These are phyloP conservation scores for Phtheirospermum japonicum DNA, from an alignment of 257 asterid species.

Conservation along the genomic window DNA sequence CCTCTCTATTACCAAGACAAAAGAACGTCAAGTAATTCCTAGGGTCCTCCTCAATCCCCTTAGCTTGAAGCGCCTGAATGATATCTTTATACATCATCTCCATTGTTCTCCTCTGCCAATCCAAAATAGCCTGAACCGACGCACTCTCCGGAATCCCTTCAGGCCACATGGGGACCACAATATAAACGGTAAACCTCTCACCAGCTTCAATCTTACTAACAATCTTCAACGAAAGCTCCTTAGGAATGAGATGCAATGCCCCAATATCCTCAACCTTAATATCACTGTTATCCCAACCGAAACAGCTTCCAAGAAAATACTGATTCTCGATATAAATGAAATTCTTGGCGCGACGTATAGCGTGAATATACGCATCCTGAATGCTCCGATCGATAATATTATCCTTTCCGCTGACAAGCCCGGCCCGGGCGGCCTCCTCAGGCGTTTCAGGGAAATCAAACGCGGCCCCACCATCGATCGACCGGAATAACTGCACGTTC, in stretches of 20 bases:
- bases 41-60: constrained; percentile 79
- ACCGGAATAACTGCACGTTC: constrained; percentile 86
- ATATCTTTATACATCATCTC: constrained; percentile 89
- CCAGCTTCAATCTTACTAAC: constrained; percentile 89
- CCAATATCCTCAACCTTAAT: constrained; percentile 86
- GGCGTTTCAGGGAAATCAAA: constrained; percentile 88
- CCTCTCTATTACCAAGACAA: constrained; percentile 88
- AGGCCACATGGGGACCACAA: constrained; percentile 97
- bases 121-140: constrained; percentile 91
- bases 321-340: constrained; percentile 90
- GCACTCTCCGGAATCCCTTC: constrained; percentile 94
- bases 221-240: constrained; percentile 86
- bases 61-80: constrained; percentile 68
- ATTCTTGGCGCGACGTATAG: constrained; percentile 85
- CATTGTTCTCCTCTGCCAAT: constrained; percentile 95
- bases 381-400: constrained; percentile 87
- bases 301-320: constrained; percentile 76
- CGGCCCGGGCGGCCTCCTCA: constrained; percentile 74
- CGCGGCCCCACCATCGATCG: constrained; percentile 96
- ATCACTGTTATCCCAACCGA: constrained; percentile 64
- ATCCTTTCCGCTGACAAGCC: constrained; percentile 87
- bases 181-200: constrained; percentile 78
- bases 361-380: constrained; percentile 91
- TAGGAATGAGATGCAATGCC: constrained; percentile 76
- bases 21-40: constrained; percentile 84